Evolutionary conservation across 768 basidiomycete species (phyloP), one percentile per base, ranked within the genome.

Genomic region (Agrocybe praecox): DNA sequence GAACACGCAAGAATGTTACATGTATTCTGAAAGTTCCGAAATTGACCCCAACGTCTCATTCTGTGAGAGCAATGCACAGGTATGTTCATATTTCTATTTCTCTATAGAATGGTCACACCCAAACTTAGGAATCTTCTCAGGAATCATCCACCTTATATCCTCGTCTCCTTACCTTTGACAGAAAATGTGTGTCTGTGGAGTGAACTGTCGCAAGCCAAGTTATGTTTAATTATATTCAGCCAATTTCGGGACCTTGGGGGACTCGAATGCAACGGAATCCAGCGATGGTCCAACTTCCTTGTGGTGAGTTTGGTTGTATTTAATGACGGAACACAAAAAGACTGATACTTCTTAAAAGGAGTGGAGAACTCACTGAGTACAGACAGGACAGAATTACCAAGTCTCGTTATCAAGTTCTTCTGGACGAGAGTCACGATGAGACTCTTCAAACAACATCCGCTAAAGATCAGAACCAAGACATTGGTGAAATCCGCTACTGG

Each of bases 1-100:
- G 89, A 92, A 92, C 64, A 81, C 88, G 1, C 90, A 92, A 69
- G 87, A 90, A 68, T 79, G 71, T 59, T 92, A 92, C 67, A 80
- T 87, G 61, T 74, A 76, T 46, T 70, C 68, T 36, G 74, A 77
- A 52, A 77, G 79, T 21, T 63, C 79, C 4, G 54, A 76, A 29
- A 72, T 83, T 34, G 76, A 82, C 55, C 75, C 82, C 63, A 78
- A 79, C 58, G 72, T 88, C 47, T 91, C 90, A 11, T 92, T 91
- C 68, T 75, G 81, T 62, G 87, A 90, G 68, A 83, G 84, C 26
- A 58, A 79, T 51, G 62, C 62, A 47, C 72, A 78, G 68, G 88
- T 88, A 62, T 40, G 80, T 69, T 19, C 32, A 29, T 17, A 29
- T 9, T 29, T 18, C n/a, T n/a, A 29, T 36, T 40, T 17, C 45